phyloP scores from a whole-genome alignment of 495 filamentous ascomycete genomes.

The Talaromyces ruber region DNA sequence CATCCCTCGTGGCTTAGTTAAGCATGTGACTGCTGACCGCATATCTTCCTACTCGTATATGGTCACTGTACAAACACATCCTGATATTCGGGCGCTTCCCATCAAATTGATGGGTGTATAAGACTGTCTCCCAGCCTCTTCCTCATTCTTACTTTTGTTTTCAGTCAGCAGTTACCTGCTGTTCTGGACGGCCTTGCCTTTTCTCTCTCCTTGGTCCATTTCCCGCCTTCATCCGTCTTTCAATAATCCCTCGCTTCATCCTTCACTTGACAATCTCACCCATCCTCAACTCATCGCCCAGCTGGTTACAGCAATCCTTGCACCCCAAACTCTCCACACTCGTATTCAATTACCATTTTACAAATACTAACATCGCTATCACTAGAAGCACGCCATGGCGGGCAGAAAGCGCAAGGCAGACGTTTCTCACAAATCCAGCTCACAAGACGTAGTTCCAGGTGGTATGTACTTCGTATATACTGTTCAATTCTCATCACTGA shows the following conservation, averaged over 20 bases:
- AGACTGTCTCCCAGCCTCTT: neutral
- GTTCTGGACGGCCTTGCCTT: neutral
- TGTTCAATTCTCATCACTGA: neutral
- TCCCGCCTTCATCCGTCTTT: neutral
- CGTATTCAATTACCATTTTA: neutral
- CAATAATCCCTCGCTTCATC: neutral
- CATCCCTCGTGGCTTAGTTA: neutral
- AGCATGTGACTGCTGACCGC: neutral
- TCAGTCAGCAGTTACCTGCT: neutral
- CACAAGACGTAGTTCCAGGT: neutral
- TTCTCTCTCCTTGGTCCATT: neutral
- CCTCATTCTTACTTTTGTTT: neutral
- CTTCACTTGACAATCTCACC: neutral
- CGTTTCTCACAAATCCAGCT: neutral
- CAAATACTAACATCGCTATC: neutral
- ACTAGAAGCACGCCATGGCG: slow-evolving; percentile 7
- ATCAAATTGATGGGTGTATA: neutral
- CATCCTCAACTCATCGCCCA: neutral
- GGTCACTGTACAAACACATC: neutral
- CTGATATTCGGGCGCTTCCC: neutral
- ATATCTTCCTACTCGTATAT: neutral
- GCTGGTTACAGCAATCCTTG: neutral
- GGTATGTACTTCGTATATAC: neutral
- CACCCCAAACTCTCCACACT: neutral
- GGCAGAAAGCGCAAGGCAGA: slow-evolving; percentile 8